Base-by-base conservation (phyloP, 768 basidiomycete species). In the Xerocomellus intermedius region DNA sequence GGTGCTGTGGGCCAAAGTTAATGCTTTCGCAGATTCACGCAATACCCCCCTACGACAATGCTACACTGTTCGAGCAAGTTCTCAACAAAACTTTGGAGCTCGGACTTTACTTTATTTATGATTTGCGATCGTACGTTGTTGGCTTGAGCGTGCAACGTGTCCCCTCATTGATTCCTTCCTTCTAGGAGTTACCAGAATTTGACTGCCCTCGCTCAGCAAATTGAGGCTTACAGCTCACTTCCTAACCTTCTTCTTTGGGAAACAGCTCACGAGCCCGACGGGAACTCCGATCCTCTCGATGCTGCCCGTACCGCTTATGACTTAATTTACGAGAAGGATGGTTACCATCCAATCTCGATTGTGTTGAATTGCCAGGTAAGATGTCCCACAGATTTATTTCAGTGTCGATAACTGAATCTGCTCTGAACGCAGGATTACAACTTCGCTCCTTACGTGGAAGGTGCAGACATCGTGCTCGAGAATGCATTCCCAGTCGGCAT, bases 231-330 rank as follows among this genome's bases (percentile, higher is more conserved):
- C 69, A 85, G 84, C 57, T 78, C 81, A 5, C 78, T 86, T 12
- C 77, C 83, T 0, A 90, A 88, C 58, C 77, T 91, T 24, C 73
- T 91, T 12, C 68, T 83, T 0, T 86, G 84, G 83, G 88, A 89
- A 64, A 88, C 85, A 8, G 84, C 79, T 7, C 86, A 89, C 61
- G 86, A 90, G 63, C 86, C 83, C 1, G 87, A 89, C 52, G 86
- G 87, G 38, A 83, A 80, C 19, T 77, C 78, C 1, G 85, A 88
- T 56, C 85, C 88, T 2, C 65, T 83, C n/a, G 72, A 78, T 50
- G 85, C 87, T 0, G 83, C 88, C 5, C 57, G 53, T 1, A 47
- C 39, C 1, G 66, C 83, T 1, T 79, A 80, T 52, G 75, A 82
- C 49, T 57, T 75, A 33, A 81, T 86, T 52, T 71, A 76, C 56